Conservation (phyloP, 768 basidiomycete species). For the Termitomyces sp. region DNA sequence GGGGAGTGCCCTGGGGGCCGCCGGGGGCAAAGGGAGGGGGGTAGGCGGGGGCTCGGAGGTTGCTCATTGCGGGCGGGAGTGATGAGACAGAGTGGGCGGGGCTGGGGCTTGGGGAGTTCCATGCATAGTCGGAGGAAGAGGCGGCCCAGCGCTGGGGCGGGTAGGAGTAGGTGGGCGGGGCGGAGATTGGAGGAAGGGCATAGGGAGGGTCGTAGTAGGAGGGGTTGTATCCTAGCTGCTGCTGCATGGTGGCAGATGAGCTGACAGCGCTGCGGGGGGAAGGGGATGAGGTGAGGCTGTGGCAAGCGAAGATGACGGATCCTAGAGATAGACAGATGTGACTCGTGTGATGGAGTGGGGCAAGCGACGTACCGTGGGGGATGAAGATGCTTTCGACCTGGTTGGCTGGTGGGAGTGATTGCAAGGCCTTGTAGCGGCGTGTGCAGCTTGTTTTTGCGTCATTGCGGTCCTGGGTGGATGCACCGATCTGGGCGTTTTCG, state of each 20-base stretch:
- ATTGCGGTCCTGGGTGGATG: conserved; percentile 41
- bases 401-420: conserved; percentile 46
- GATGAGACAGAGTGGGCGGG: conserved; percentile 25
- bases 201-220: conserved; percentile 42
- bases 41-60: conserved; percentile 22
- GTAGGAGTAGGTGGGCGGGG: conserved; percentile 30
- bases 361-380: conserved; percentile 67
- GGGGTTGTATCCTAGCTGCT: conserved; percentile 39
- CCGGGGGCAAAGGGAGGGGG: conserved; percentile 32
- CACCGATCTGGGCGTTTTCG: conserved; percentile 60
- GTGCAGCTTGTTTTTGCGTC: conserved; percentile 86
- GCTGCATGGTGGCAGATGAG: conserved; percentile 37
- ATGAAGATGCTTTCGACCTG: conserved; percentile 87
- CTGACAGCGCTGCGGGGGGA: conserved; percentile 35
- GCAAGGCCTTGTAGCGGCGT: conserved; percentile 72
- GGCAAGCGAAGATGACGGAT: conserved; percentile 69
- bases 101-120: conserved; percentile 24
- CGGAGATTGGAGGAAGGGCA: conserved; percentile 34
- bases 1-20: conserved; percentile 12
- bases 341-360: conserved; percentile 7
- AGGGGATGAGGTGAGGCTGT: conserved; percentile 51
- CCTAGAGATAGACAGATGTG: conserved; percentile 30
- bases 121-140: conserved; percentile 19
- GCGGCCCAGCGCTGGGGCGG: conserved; percentile 38
- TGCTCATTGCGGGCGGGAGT: conserved; percentile 25